Evolutionary conservation across 805 yeast species (phyloP).

Genomic region (Nakazawaea molendinolei): DNA sequence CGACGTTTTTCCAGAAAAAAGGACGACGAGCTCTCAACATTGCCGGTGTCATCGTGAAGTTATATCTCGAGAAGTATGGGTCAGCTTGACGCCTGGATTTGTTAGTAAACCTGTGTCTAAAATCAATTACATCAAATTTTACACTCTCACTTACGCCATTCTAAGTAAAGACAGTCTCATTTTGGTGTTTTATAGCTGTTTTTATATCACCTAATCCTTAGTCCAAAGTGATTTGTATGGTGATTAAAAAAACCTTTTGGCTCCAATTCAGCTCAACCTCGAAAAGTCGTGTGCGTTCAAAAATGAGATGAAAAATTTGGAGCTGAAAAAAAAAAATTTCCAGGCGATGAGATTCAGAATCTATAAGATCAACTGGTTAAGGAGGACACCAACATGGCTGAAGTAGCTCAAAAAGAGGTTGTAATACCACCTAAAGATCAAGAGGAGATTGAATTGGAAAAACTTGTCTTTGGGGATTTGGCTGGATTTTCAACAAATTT

Average conservation of each 20-base stretch:
- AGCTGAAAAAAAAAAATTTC: neutral
- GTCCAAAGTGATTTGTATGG: no score
- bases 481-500: constrained; percentile 66
- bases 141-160: constrained; percentile 20
- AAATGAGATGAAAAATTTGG: neutral
- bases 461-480: constrained; percentile 82
- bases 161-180: constrained; percentile 21
- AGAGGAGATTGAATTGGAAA: constrained; percentile 76
- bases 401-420: constrained; percentile 11
- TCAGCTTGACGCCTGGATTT: constrained; percentile 14
- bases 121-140: neutral
- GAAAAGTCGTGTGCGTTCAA: no score
- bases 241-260: no score
- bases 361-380: neutral
- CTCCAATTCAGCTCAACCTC: no score
- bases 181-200: neutral
- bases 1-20: constrained; percentile 70
- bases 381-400: no score
- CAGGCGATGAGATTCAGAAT: neutral
- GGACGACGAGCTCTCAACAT: constrained; percentile 86
- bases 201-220: neutral
- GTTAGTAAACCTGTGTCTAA: neutral
- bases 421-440: constrained; percentile 66
- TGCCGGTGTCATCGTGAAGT: constrained; percentile 82
- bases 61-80: constrained; percentile 35